Percentiles rank a stretch among this genome's conserved stretches.
phyloP scores from a whole-genome alignment of 768 basidiomycete species.

The Termitomyces titanicus region DNA sequence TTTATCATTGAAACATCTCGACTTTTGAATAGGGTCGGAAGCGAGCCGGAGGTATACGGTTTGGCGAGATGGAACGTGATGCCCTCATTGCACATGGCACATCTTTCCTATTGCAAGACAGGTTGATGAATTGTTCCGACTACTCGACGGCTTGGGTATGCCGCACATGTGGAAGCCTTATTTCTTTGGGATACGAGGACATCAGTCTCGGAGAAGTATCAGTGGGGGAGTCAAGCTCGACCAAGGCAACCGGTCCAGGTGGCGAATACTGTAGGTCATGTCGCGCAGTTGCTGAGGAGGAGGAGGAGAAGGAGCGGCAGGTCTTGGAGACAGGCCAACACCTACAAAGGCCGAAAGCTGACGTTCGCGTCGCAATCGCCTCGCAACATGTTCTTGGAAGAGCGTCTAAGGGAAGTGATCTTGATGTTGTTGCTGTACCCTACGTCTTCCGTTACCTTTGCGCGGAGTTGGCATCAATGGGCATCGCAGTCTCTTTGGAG shows the following conservation, averaged over 20 bases:
- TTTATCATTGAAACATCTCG: neutral
- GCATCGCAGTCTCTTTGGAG: constrained; percentile 85
- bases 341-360: constrained; percentile 38
- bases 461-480: constrained; percentile 98
- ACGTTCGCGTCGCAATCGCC: constrained; percentile 63
- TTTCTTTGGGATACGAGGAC: constrained; percentile 95
- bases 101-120: constrained; percentile 96
- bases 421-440: constrained; percentile 95
- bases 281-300: constrained; percentile 63
- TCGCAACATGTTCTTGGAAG: constrained; percentile 62
- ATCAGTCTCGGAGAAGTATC: constrained; percentile 65
- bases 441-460: constrained; percentile 94
- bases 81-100: constrained; percentile 98
- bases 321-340: constrained; percentile 55
- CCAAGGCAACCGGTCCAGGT: constrained; percentile 65
- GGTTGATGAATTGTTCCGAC: constrained; percentile 99
- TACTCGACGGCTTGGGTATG: constrained; percentile 99
- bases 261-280: constrained; percentile 98
- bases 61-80: constrained; percentile 99
- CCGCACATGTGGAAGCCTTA: constrained; percentile 90
- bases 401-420: constrained; percentile 67
- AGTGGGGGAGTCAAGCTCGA: constrained; percentile 42
- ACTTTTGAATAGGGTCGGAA: constrained; percentile 74
- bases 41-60: constrained; percentile 97
- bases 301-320: constrained; percentile 58